phyloP scores from a whole-genome alignment of 2,329 filamentous ascomycete species.

The Didymella glomerata region DNA sequence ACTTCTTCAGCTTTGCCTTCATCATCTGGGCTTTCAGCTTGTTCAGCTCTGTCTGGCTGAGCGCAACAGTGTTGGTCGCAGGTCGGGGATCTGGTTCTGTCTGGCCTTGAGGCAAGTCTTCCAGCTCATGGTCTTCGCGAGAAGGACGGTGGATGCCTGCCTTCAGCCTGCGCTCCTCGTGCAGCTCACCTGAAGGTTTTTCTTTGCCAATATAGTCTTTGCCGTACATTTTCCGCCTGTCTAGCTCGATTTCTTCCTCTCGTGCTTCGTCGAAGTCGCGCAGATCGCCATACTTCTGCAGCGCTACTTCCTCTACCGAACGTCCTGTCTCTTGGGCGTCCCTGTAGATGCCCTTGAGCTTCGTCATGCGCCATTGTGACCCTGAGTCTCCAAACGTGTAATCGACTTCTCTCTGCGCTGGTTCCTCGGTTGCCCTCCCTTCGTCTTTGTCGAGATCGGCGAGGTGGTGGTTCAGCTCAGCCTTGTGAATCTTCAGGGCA shows the following conservation, averaged over 20 bases:
- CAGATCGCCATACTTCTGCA: conserved; percentile 82
- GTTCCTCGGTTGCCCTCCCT: conserved; percentile 51
- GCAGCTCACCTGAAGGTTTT: conserved; percentile 87
- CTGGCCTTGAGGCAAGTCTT: conserved; percentile 61
- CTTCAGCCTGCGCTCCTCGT: conserved; percentile 74
- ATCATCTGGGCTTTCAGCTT: conserved; percentile 92
- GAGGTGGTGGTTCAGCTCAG: conserved; percentile 80
- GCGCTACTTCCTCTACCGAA: conserved; percentile 81
- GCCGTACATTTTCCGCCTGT: conserved; percentile 83
- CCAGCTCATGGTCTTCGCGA: conserved; percentile 35
- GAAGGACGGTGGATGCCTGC: conserved; percentile 58
- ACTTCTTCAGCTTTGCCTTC: conserved; percentile 87
- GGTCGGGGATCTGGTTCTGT: conserved; percentile 64
- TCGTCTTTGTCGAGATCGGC: conserved; percentile 61
- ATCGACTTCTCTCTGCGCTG: conserved; percentile 69
- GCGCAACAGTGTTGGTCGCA: conserved; percentile 57
- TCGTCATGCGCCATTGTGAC: conserved; percentile 96
- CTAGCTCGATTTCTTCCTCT: conserved; percentile 91
- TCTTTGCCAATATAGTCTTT: conserved; percentile 84
- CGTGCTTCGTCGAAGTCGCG: conserved; percentile 89
- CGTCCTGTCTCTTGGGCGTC: conserved; percentile 76
- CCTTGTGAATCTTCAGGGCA: conserved; percentile 76
- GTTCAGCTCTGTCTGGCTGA: conserved; percentile 85
- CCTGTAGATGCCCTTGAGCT: conserved; percentile 84
- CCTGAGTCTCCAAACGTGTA: conserved; percentile 92